Evolutionary conservation across 805 yeast species (phyloP).

Genomic region (Debaryomyces tyrocola): DNA sequence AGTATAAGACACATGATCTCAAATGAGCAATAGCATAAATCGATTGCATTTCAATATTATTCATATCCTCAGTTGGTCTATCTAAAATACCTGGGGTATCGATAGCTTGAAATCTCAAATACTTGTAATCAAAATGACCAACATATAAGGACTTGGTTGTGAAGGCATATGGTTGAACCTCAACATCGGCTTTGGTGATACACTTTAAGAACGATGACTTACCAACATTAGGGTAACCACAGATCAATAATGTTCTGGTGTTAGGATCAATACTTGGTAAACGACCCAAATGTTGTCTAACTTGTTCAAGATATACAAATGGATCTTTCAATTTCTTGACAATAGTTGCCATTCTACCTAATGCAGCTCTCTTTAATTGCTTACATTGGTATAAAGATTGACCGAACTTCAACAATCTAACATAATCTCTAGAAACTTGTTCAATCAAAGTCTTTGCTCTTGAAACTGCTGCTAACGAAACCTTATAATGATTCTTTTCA

Average conservation of each 20-base stretch:
- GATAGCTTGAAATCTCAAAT: slow-evolving; percentile 96
- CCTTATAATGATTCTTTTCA: slow-evolving; percentile 97
- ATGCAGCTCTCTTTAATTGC: slow-evolving; percentile 96
- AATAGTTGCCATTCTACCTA: slow-evolving; percentile 99
- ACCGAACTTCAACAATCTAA: slow-evolving; percentile 91
- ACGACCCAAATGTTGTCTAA: slow-evolving; percentile 98
- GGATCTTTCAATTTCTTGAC: slow-evolving; percentile 95
- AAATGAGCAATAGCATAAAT: slow-evolving; percentile 98
- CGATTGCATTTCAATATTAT: slow-evolving; percentile 98
- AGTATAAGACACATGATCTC: slow-evolving; percentile 93
- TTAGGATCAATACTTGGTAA: slow-evolving; percentile 97
- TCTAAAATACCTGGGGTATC: slow-evolving; percentile 99
- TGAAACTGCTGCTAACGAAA: slow-evolving; percentile 90
- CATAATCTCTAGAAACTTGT: slow-evolving; percentile 94
- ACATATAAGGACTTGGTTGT: slow-evolving; percentile 96
- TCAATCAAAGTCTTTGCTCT: slow-evolving; percentile 92
- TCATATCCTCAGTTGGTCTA: slow-evolving; percentile 99
- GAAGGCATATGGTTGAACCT: slow-evolving; percentile 99
- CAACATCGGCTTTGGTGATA: slow-evolving; percentile 97
- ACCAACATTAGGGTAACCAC: slow-evolving; percentile 99
- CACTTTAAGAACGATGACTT: slow-evolving; percentile 91
- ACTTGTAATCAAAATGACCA: slow-evolving; percentile 98
- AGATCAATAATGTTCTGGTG: slow-evolving; percentile 93
- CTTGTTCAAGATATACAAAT: slow-evolving; percentile 90
- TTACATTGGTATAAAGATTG: slow-evolving; percentile 98